Evolutionary conservation across 2,329 filamentous ascomycete genomes (phyloP), one percentile per base, ranked within the genome.

Genomic region (Claviceps sorghi): DNA sequence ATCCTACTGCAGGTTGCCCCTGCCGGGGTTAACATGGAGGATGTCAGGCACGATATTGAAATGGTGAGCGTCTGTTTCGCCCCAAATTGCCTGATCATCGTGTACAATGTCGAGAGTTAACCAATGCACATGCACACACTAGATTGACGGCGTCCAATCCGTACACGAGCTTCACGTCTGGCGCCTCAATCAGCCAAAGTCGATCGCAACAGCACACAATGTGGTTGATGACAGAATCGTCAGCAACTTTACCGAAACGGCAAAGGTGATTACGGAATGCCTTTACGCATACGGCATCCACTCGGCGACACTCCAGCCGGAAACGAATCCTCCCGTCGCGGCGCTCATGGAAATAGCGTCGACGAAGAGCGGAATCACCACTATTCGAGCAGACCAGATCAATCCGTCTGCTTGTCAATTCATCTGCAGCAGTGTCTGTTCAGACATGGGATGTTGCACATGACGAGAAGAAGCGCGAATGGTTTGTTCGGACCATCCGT

Each of bases 161-260:
- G 74, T 88, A 15, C 83, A 88, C 57, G 83, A 88, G 58, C 70
- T 89, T 17, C 84, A 87, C 58, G 77, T 88, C 55, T 89, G 86
- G 84, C 75, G 80, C 2, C 72, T 89, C 3, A 80, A 84, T 60
- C 83, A 90, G 65, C 73, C 73, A 50, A 87, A 86, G 60, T 72
- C 78, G 4, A 73, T 88, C 47, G 85, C 85, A 8, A 82, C 82
- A 1, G 84, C 81, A 1, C 84, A 88, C 60, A 69, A 89, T 1
- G 73, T 83, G 0, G 75, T 88, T 17, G 72, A 75, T 1, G 75
- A 80, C 55, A 70, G 74, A 50, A 73, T 74, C 9, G 65, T 86
- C 26, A 63, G 69, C 38, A 69, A 70, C 49, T 88, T 88, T 61
- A 75, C 79, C 67, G 69, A 72, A 49, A 76, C 77, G 54, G 79